Evolutionary conservation across 805 yeast genomes (phyloP).

Genomic region (Candida anglica): DNA sequence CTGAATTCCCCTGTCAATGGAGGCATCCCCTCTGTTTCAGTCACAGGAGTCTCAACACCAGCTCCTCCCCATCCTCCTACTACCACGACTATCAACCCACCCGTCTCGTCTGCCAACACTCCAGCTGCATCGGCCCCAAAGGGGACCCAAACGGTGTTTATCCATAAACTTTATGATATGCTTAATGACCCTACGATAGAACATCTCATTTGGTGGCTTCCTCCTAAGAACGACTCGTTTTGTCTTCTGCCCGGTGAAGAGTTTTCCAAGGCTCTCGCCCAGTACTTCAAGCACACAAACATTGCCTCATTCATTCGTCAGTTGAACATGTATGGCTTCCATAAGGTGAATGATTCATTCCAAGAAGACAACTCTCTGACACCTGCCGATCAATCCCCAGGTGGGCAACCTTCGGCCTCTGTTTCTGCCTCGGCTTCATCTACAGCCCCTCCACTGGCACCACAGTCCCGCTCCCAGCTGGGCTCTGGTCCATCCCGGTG

Average conservation of each 20-base stretch:
- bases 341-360: slow-evolving; percentile 39
- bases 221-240: slow-evolving; percentile 65
- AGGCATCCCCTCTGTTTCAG: too few relatives aligned
- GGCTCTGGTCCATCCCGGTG: too few relatives aligned
- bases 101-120: too few relatives aligned
- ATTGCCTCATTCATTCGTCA: slow-evolving; percentile 41
- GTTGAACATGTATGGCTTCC: slow-evolving; percentile 44
- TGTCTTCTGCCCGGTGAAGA: slow-evolving; percentile 82
- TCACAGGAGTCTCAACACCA: too few relatives aligned
- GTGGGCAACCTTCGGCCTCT: slow-evolving; percentile 1
- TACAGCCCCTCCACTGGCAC: slow-evolving; percentile 2
- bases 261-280: slow-evolving; percentile 66
- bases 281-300: slow-evolving; percentile 48
- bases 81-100: too few relatives aligned
- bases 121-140: too few relatives aligned
- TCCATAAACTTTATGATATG: slow-evolving; percentile 89
- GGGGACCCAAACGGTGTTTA: slow-evolving; percentile 50
- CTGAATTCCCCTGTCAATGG: too few relatives aligned
- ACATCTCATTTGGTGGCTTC: slow-evolving; percentile 81
- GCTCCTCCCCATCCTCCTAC: too few relatives aligned
- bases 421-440: neutral
- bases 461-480: too few relatives aligned
- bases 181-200: slow-evolving; percentile 69
- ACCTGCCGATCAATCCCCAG: slow-evolving; percentile 2
- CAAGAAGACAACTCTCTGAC: slow-evolving; percentile 14